Evolutionary conservation across 495 filamentous ascomycete genomes (phyloP).

Genomic region (Evernia prunastri): DNA sequence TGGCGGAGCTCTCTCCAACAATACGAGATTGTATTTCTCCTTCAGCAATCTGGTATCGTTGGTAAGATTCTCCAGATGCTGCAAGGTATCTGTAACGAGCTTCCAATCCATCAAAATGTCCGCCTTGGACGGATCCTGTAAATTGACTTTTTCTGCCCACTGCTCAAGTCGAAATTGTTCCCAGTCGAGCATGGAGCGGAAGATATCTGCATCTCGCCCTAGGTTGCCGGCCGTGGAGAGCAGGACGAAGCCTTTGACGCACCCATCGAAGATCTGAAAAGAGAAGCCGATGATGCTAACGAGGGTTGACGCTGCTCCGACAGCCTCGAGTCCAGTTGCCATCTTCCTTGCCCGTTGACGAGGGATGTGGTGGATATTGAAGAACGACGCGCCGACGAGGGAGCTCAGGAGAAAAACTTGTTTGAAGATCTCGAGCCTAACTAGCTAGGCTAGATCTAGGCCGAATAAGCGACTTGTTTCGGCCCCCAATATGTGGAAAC

Average conservation of each 20-base stretch:
- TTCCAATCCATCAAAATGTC: conserved; percentile 29
- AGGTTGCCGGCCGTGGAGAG: conserved; percentile 28
- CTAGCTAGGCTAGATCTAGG: not conserved
- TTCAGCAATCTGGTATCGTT: conserved; percentile 20
- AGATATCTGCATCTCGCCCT: conserved; percentile 26
- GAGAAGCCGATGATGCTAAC: conserved; percentile 20
- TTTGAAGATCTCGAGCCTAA: not conserved
- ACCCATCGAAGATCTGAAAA: conserved; percentile 24
- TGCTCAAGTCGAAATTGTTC: conserved; percentile 29
- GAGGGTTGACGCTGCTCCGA: conserved; percentile 17
- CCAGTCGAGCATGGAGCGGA: conserved; percentile 28
- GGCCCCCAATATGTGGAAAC: not conserved
- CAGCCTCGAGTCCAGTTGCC: conserved; percentile 17
- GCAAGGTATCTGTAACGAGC: conserved; percentile 22
- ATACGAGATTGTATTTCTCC: conserved; percentile 23
- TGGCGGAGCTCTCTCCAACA: conserved; percentile 13
- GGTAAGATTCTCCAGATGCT: conserved; percentile 25
- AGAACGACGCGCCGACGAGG: not conserved
- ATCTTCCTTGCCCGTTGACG: not conserved
- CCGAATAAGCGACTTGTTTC: not conserved
- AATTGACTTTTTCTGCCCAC: conserved; percentile 26
- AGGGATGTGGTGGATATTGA: not conserved
- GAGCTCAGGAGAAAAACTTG: not conserved
- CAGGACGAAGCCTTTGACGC: conserved; percentile 30
- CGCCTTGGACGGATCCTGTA: conserved; percentile 23